Evolutionary conservation across 1,139 yeast species (phyloP).

Genomic region (Blastobotrys niveus): DNA sequence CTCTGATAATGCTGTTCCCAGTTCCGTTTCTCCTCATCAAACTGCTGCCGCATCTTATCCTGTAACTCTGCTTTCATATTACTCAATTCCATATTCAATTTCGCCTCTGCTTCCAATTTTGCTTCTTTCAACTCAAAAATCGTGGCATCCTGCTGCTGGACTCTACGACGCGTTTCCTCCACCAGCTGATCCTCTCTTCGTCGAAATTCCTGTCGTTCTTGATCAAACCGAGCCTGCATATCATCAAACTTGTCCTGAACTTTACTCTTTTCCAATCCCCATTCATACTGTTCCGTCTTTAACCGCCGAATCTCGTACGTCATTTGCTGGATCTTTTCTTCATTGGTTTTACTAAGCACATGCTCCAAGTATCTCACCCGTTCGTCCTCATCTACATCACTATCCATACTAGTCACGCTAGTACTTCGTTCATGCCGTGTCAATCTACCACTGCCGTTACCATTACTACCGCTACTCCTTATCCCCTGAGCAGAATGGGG

Average conservation of each 20-base stretch:
- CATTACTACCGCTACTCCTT: not conserved
- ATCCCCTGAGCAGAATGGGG: constrained; percentile 9
- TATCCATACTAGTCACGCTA: not conserved
- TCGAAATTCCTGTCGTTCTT: not conserved
- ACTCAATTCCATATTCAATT: constrained; percentile 27
- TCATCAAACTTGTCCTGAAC: constrained; percentile 35
- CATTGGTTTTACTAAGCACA: not conserved
- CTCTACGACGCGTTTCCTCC: not conserved
- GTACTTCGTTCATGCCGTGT: not conserved
- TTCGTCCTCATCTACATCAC: not conserved
- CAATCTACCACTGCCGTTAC: not conserved
- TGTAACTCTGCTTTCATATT: constrained; percentile 25
- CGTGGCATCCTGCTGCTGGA: not conserved
- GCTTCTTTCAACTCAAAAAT: not conserved
- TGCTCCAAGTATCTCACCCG: not conserved
- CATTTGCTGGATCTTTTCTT: constrained; percentile 2
- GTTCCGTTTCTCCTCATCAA: constrained; percentile 10
- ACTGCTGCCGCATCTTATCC: not conserved
- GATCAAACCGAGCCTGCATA: too few relatives aligned
- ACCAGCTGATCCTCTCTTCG: not conserved
- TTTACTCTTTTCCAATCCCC: constrained; percentile 39
- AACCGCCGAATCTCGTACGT: constrained; percentile 7
- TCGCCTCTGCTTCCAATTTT: constrained; percentile 25
- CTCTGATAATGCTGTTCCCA: constrained; percentile 21
- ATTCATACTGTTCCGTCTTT: constrained; percentile 26